Evolutionary conservation across 371 early-diverging fungal species (phyloP).

Genomic region (Mortierella sp.): DNA sequence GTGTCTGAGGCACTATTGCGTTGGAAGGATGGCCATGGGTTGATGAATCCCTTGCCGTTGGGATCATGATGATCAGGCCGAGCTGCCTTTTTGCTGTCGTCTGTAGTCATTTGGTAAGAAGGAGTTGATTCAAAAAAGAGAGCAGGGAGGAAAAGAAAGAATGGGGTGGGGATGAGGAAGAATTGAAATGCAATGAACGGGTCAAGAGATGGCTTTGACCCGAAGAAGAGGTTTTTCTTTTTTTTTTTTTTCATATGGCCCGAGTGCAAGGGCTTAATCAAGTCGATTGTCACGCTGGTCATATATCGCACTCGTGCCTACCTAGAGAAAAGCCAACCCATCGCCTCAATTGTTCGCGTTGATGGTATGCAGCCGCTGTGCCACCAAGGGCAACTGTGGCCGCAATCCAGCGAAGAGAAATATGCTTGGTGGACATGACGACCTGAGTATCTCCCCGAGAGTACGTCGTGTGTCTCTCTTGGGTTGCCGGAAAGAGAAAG

Average conservation of each 20-base stretch:
- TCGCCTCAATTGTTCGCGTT: background rate
- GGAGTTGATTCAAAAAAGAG: background rate
- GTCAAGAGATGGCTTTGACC: background rate
- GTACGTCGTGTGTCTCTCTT: background rate
- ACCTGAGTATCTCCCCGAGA: too few relatives aligned
- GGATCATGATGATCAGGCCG: constrained; percentile 37
- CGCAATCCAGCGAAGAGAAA: constrained; percentile 1
- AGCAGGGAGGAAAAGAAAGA: background rate
- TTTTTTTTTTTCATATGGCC: too few relatives aligned
- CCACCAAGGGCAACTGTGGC: constrained; percentile 9
- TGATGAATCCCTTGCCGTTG: constrained; percentile 51
- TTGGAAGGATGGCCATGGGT: constrained; percentile 56
- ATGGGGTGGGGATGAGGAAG: background rate
- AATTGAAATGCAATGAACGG: background rate
- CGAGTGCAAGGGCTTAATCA: too few relatives aligned
- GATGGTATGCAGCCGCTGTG: constrained; percentile 18
- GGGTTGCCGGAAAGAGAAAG: background rate
- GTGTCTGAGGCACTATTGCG: constrained; percentile 17
- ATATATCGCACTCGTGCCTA: background rate
- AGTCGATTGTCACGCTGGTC: too few relatives aligned
- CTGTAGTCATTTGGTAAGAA: background rate
- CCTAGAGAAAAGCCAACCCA: background rate
- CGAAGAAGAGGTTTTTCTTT: background rate
- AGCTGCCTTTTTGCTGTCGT: constrained; percentile 11
- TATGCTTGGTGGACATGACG: too few relatives aligned